Percentiles rank a stretch among this genome's conserved stretches.
Conservation (phyloP, 768 basidiomycete genomes). For the Phanerodontia chrysosporium region DNA sequence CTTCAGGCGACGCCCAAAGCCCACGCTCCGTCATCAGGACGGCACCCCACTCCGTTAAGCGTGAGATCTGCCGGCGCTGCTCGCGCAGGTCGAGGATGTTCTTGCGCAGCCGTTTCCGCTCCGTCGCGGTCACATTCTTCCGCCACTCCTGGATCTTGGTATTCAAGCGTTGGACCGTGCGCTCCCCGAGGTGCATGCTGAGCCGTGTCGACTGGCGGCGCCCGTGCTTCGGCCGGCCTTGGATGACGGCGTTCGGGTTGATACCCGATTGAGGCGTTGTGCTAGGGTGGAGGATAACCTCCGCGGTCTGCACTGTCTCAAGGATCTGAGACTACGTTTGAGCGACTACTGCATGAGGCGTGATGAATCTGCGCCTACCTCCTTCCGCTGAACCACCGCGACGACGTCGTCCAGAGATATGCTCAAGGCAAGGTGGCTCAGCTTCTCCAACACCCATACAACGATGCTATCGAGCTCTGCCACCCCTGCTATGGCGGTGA, state of each 20-base stretch:
- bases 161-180: constrained; percentile 58
- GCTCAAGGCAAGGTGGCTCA: constrained; percentile 65
- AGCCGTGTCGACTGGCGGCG: constrained; percentile 53
- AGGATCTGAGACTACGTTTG: constrained; percentile 40
- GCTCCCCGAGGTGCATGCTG: constrained; percentile 61
- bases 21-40: constrained; percentile 73
- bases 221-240: constrained; percentile 48
- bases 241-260: constrained; percentile 48
- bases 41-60: constrained; percentile 56
- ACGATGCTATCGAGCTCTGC: constrained; percentile 38
- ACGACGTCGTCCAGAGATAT: constrained; percentile 63
- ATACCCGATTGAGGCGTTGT: constrained; percentile 43
- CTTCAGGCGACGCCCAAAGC: constrained; percentile 64
- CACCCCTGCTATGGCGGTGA: constrained; percentile 36
- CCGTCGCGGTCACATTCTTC: constrained; percentile 59
- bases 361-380: too few relatives aligned
- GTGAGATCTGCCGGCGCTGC: constrained; percentile 62
- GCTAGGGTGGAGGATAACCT: constrained; percentile 45
- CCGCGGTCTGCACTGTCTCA: constrained; percentile 51
- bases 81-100: constrained; percentile 77
- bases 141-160: constrained; percentile 70
- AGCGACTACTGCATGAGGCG: too few relatives aligned
- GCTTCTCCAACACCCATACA: constrained; percentile 61
- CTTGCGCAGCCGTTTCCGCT: constrained; percentile 70
- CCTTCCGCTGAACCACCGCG: constrained; percentile 62